phyloP scores from a whole-genome alignment of 176 grass and related monocot genomes.

The Oryza glumipatula region DNA sequence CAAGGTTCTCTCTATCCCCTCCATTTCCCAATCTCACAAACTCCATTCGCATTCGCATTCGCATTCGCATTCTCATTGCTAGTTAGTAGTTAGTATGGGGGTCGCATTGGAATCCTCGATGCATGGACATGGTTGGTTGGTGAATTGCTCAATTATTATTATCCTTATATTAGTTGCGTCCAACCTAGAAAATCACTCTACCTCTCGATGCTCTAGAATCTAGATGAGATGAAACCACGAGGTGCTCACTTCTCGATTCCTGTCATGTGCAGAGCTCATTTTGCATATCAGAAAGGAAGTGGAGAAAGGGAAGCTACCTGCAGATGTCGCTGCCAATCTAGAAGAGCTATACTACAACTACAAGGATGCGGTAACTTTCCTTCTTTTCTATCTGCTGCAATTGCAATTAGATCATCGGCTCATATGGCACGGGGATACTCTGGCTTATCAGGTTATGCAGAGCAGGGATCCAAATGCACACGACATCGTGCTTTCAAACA shows the following conservation, averaged over 20 bases:
- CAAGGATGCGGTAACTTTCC: constrained; percentile 62
- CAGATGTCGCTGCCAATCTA: constrained; percentile 64
- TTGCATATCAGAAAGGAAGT: constrained; percentile 65
- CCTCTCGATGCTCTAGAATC: not conserved
- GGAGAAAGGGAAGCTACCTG: constrained; percentile 64
- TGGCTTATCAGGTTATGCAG: constrained; percentile 64
- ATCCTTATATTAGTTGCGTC: not conserved
- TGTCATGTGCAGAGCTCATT: constrained; percentile 63
- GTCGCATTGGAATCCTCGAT: not conserved
- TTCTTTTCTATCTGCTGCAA: not conserved
- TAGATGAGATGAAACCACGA: not conserved
- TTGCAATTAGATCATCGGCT: not conserved
- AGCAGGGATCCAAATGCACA: constrained; percentile 72
- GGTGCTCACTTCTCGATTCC: not conserved
- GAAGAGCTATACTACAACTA: constrained; percentile 86
- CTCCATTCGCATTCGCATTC: not conserved
- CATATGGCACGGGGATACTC: constrained; percentile 20
- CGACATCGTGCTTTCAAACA: constrained; percentile 76
- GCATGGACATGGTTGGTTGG: not conserved
- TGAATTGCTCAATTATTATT: not conserved
- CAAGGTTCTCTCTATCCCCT: constrained; percentile 51
- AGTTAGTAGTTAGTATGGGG: no score
- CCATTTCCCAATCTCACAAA: not conserved
- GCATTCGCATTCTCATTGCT: not conserved
- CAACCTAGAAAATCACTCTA: not conserved